phyloP scores from a whole-genome alignment of 164 flowering plant species.

The Malania oleifera region DNA sequence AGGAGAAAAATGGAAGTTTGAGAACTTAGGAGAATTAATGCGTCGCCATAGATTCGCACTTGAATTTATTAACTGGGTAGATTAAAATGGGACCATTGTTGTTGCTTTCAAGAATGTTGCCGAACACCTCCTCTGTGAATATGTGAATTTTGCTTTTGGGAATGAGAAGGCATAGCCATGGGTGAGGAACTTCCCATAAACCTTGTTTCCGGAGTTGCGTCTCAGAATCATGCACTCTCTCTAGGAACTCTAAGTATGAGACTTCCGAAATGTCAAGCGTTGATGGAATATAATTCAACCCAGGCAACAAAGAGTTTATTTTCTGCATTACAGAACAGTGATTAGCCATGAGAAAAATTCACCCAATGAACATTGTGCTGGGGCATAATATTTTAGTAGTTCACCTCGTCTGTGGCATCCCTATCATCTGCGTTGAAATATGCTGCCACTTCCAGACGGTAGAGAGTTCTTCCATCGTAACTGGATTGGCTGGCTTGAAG shows the following conservation, averaged over 20 bases:
- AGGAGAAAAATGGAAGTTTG: too few species aligned
- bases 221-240: conserved; percentile 80
- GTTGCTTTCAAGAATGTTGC: conserved; percentile 57
- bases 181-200: conserved; percentile 90
- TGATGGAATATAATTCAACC: conserved; percentile 57
- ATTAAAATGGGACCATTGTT: conserved; percentile 86
- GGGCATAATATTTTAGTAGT: too few species aligned
- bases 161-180: conserved; percentile 89
- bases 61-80: conserved; percentile 80
- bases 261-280: conserved; percentile 72
- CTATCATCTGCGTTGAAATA: too few species aligned
- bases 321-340: too few species aligned
- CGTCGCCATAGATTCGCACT: too few species aligned
- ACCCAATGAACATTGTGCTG: too few species aligned
- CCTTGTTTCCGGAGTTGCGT: conserved; percentile 64
- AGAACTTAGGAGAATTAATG: too few species aligned
- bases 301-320: conserved; percentile 44
- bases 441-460: too few species aligned
- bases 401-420: too few species aligned
- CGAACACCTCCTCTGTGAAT: conserved; percentile 71
- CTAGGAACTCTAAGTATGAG: conserved; percentile 69
- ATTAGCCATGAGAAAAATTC: too few species aligned
- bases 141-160: conserved; percentile 60
- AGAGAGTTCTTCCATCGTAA: conserved; percentile 73
- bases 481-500: conserved; percentile 59